Evolutionary conservation across 2,329 filamentous ascomycete species (phyloP), one percentile per base, ranked within the genome.

Genomic region (Sporothrix phasma): DNA sequence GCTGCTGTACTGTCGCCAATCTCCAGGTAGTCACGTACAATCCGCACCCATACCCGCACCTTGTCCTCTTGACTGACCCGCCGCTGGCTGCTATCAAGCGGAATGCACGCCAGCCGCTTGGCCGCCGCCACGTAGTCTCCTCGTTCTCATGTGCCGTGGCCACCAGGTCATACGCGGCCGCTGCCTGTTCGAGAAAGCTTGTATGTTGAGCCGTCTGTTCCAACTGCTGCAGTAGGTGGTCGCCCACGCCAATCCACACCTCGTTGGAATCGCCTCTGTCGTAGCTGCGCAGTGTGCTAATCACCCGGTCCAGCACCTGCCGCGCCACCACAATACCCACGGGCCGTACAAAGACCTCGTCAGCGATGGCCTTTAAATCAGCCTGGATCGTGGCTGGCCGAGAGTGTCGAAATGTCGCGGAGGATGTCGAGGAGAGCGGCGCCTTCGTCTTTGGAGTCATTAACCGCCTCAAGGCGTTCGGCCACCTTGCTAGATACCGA

Each of bases 11-110:
- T 88, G 76, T 97, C 92, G 73, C 96, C 93, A 56, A 92, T 90
- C 78, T 99, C 93, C 67, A 99, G 84, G 74, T 94, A 95, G 79
- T 95, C 89, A 67, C 94, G 86, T 73, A 95, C 92, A 72, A 99
- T 96, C 66, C 93, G 89, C 69, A 97, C 88, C 90, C 93, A 97
- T 63, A 94, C 84, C 63, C 82, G 81, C 8, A 91, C 90, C 76
- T 92, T 92, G 69, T 93, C 89, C 70, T 90, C 85, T 73, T 92
- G 87, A 31, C 87, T 85, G 41, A 97, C 86, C 64, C 89, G 86
- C 58, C 93, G 88, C 78, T 96, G 92, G 2, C 92, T 92, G 64
- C 85, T 88, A 73, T 99, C 93, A 54, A 97, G 86, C 39, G 92
- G 89, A 70, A 97, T 96, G 43, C 87, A 88, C 71, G 90, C 85